A percentile compares a stretch with the other conserved stretches of the same genome.
phyloP scores from a whole-genome alignment of 306 rosid genomes.

The Parietaria judaica region DNA sequence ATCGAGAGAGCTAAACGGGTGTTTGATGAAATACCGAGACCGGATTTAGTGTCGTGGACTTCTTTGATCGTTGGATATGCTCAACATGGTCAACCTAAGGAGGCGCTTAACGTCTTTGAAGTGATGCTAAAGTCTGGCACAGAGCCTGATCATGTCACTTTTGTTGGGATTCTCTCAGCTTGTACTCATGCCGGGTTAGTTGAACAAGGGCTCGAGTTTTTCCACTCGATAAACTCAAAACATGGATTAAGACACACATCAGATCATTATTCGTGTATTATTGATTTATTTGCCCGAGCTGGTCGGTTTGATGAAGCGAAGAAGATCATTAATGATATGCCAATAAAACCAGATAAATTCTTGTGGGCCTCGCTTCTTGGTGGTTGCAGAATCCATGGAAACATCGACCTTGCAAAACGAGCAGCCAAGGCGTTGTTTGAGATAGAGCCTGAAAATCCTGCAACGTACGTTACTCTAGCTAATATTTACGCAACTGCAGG shows the following conservation, averaged over 20 bases:
- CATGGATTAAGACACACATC: neutral
- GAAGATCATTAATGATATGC: slow-evolving; percentile 6
- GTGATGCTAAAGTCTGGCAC: neutral
- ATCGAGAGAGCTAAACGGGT: slow-evolving; percentile 7
- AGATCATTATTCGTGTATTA: slow-evolving; percentile 6
- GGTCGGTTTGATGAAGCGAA: slow-evolving; percentile 6
- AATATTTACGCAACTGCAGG: slow-evolving; percentile 5
- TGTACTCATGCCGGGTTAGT: slow-evolving; percentile 9
- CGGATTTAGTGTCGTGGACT: slow-evolving; percentile 10
- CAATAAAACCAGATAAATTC: slow-evolving; percentile 2
- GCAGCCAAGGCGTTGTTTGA: slow-evolving; percentile 6
- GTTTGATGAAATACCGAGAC: slow-evolving; percentile 2
- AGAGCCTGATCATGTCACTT: slow-evolving; percentile 4
- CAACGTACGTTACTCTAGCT: slow-evolving; percentile 8
- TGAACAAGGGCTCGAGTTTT: slow-evolving; percentile 5
- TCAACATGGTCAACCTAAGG: slow-evolving; percentile 1
- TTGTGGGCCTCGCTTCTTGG: slow-evolving; percentile 9
- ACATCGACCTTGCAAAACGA: slow-evolving; percentile 5
- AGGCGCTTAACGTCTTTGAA: slow-evolving; percentile 3
- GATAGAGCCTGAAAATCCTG: slow-evolving; percentile 10
- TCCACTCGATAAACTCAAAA: slow-evolving; percentile 1
- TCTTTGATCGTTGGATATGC: slow-evolving; percentile 3
- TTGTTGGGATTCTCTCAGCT: slow-evolving; percentile 10
- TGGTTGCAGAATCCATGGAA: slow-evolving; percentile 12
- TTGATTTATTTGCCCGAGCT: slow-evolving; percentile 6